phyloP scores from a whole-genome alignment of 495 filamentous ascomycete species.

The Rostrohypoxylon terebratum region DNA sequence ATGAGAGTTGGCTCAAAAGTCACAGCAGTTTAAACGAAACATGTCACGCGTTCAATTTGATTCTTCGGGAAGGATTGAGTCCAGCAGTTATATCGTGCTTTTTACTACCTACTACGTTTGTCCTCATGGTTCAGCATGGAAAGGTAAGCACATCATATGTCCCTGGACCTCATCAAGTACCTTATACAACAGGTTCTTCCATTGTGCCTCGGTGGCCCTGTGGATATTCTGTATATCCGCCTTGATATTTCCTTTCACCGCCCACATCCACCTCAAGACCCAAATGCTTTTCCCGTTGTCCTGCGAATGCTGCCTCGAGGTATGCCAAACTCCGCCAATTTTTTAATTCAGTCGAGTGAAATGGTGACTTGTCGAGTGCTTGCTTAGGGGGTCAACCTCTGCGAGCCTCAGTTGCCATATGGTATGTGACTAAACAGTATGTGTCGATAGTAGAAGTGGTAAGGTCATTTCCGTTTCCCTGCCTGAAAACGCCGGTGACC shows the following conservation, averaged over 20 bases:
- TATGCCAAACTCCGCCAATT: constrained; percentile 36
- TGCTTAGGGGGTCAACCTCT: background rate
- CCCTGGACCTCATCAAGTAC: constrained; percentile 29
- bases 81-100: constrained; percentile 12
- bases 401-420: background rate
- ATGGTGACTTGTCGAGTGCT: background rate
- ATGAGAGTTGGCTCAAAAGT: too few species aligned
- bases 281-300: constrained; percentile 34
- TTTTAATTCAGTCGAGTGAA: constrained; percentile 16
- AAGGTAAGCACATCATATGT: constrained; percentile 28
- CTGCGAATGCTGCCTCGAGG: constrained; percentile 34
- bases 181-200: constrained; percentile 26
- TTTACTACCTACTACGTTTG: constrained; percentile 22
- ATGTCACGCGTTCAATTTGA: background rate
- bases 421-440: constrained; percentile 33
- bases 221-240: constrained; percentile 23
- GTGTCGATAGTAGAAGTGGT: constrained; percentile 30
- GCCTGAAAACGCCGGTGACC: constrained; percentile 42
- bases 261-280: constrained; percentile 20
- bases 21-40: too few species aligned
- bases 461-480: constrained; percentile 31
- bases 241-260: constrained; percentile 14
- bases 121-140: constrained; percentile 8
- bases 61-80: background rate
- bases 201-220: constrained; percentile 1